Evolutionary conservation across 164 flowering plant genomes (phyloP).

Genomic region (Platanus orientalis): DNA sequence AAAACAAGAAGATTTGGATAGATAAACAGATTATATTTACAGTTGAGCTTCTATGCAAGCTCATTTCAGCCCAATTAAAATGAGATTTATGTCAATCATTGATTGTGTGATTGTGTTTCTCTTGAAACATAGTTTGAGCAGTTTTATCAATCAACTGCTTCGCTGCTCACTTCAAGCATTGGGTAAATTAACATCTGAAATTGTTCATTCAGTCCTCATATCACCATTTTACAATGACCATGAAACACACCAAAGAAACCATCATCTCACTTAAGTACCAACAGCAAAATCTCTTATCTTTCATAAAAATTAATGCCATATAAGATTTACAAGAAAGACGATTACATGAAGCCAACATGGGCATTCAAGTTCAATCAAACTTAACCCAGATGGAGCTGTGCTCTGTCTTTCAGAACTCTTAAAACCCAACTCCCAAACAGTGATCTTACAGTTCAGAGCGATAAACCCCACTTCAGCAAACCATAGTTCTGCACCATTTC

Average conservation of each 20-base stretch:
- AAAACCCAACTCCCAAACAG: not conserved
- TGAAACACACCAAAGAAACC: not conserved
- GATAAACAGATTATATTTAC: too few species aligned
- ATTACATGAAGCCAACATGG: not conserved
- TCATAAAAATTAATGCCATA: not conserved
- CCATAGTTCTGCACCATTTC: not conserved
- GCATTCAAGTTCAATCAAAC: slow-evolving; percentile 2
- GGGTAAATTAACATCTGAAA: too few species aligned
- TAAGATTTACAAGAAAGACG: not conserved
- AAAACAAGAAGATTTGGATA: too few species aligned
- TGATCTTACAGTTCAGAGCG: not conserved
- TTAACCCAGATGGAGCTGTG: slow-evolving; percentile 2
- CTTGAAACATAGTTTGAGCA: too few species aligned
- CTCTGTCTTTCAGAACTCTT: not conserved
- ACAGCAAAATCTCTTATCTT: not conserved
- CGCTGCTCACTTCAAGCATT: too few species aligned
- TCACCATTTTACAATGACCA: not conserved
- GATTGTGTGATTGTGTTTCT: too few species aligned
- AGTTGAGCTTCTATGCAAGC: too few species aligned
- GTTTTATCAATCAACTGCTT: too few species aligned
- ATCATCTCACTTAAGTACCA: not conserved
- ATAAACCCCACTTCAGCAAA: not conserved
- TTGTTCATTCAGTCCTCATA: too few species aligned
- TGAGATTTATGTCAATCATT: too few species aligned
- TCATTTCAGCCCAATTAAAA: too few species aligned